These are phyloP conservation scores for Panellus pusillus DNA, from an alignment of 768 basidiomycete genomes.

Conservation along the genomic window DNA sequence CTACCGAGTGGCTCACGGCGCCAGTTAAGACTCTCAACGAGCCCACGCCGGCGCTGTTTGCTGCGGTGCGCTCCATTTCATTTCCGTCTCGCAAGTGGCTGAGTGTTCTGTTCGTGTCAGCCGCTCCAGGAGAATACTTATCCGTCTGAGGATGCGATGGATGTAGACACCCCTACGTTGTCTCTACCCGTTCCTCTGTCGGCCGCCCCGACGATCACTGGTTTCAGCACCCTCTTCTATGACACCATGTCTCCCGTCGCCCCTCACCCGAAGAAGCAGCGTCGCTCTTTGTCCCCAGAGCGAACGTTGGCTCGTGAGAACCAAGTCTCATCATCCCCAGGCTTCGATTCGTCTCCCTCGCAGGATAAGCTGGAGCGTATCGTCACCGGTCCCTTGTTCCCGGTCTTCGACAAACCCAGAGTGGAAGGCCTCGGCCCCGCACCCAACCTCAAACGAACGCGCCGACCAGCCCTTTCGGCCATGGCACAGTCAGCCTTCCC, in stretches of 20 bases:
- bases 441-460: constrained; percentile 54
- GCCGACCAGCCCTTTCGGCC: constrained; percentile 69
- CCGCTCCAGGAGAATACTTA: constrained; percentile 42
- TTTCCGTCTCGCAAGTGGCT: constrained; percentile 8
- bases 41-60: neutral
- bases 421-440: constrained; percentile 56
- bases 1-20: constrained; percentile 57
- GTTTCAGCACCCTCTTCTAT: constrained; percentile 64
- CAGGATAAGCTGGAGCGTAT: constrained; percentile 49
- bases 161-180: constrained; percentile 58
- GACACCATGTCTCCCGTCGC: constrained; percentile 50
- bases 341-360: constrained; percentile 50
- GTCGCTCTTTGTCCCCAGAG: constrained; percentile 62
- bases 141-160: constrained; percentile 71
- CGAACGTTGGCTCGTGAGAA: constrained; percentile 36
- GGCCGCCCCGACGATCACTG: constrained; percentile 50
- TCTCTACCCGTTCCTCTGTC: constrained; percentile 40
- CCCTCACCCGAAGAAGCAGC: constrained; percentile 46
- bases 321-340: constrained; percentile 49
- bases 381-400: constrained; percentile 46
- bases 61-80: constrained; percentile 26
- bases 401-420: constrained; percentile 52
- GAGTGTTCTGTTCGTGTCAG: constrained; percentile 28
- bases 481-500: constrained; percentile 39
- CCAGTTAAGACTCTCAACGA: constrained; percentile 24